Conservation (phyloP, 306 rosid species). For the Betula pendula region DNA sequence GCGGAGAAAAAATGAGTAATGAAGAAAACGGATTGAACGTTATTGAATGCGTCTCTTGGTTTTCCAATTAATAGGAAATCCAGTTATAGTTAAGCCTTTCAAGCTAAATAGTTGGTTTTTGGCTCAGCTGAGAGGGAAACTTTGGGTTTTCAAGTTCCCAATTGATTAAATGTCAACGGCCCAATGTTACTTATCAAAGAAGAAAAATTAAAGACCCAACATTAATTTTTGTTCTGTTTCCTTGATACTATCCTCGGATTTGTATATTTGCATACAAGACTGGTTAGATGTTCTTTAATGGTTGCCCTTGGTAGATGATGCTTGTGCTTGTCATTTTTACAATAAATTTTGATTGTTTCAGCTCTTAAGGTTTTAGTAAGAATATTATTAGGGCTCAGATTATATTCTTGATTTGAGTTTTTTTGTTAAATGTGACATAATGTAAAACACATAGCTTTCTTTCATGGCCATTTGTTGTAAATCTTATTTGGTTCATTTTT, state of each 20-base stretch:
- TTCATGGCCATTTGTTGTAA: background rate
- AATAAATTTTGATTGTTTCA: conserved; percentile 1
- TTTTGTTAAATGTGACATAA: background rate
- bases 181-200: background rate
- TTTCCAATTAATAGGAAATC: background rate
- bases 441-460: background rate
- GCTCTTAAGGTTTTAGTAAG: background rate
- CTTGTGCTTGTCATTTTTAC: background rate
- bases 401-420: background rate
- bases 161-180: background rate
- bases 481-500: background rate
- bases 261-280: background rate
- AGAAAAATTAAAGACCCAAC: no score
- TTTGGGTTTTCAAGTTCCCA: background rate
- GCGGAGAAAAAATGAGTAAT: background rate
- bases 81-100: background rate
- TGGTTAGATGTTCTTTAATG: background rate
- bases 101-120: background rate
- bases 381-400: background rate
- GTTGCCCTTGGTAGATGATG: background rate
- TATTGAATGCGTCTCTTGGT: background rate
- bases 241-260: background rate
- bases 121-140: background rate
- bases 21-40: background rate
- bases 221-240: background rate